These are phyloP conservation scores for Babesia gibsoni DNA, from an alignment of 169 alveolate species.

Conservation along the genomic window DNA sequence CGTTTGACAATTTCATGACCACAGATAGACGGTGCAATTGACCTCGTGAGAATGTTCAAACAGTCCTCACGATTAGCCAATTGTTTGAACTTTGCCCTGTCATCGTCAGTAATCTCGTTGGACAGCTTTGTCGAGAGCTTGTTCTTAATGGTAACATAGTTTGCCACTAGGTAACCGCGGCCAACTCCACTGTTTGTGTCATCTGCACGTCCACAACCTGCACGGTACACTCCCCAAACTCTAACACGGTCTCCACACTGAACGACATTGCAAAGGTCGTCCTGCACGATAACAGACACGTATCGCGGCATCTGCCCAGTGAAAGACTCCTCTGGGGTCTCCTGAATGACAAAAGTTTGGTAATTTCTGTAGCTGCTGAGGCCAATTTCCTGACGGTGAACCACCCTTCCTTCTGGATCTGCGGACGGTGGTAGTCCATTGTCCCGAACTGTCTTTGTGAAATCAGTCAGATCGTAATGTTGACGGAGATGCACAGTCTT, in stretches of 20 bases:
- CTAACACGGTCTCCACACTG: conserved; percentile 90
- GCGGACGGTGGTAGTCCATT: conserved; percentile 72
- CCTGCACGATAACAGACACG: conserved; percentile 90
- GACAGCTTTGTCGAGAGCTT: conserved; percentile 53
- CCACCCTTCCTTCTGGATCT: conserved; percentile 72
- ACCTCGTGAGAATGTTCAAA: conserved; percentile 86
- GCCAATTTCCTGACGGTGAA: conserved; percentile 89
- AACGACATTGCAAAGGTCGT: conserved; percentile 87
- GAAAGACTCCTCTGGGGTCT: conserved; percentile 97
- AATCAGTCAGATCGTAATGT: conserved; percentile 75
- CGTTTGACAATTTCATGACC: conserved; percentile 93
- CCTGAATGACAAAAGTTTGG: conserved; percentile 92
- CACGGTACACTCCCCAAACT: conserved; percentile 95
- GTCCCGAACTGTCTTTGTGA: conserved; percentile 65
- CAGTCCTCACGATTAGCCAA: conserved; percentile 79
- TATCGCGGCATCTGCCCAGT: conserved; percentile 97
- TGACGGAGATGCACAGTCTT: conserved; percentile 80
- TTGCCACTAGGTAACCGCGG: conserved; percentile 89
- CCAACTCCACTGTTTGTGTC: conserved; percentile 84
- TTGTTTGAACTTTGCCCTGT: conserved; percentile 64
- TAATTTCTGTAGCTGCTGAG: conserved; percentile 88
- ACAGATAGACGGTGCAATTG: conserved; percentile 96
- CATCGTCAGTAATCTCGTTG: conserved; percentile 70
- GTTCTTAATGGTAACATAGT: conserved; percentile 76
- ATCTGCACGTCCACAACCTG: conserved; percentile 79